Conservation (phyloP, 306 rosid genomes). For the Heteromeles arbutifolia region DNA sequence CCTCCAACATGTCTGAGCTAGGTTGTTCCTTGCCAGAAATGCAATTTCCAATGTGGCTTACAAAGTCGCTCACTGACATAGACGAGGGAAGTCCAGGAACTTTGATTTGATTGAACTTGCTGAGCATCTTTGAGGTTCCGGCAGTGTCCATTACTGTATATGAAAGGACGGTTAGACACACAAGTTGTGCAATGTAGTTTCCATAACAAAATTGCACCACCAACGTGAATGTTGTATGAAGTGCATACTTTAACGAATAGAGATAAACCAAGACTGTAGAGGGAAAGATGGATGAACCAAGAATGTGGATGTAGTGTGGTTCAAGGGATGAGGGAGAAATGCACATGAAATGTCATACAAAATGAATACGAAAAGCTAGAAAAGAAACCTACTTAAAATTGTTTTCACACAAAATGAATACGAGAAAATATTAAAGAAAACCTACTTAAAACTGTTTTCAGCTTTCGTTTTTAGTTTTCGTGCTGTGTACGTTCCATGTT, state of each 20-base stretch:
- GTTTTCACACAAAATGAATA: too few species aligned
- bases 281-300: not conserved
- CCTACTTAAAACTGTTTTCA: too few species aligned
- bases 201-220: not conserved
- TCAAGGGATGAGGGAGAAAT: not conserved
- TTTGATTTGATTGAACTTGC: constrained; percentile 50
- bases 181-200: not conserved
- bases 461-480: too few species aligned
- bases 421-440: too few species aligned
- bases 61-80: constrained; percentile 67
- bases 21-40: constrained; percentile 38
- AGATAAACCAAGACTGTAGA: not conserved
- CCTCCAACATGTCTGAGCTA: constrained; percentile 46
- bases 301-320: not conserved
- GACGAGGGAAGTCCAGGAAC: constrained; percentile 59
- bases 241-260: not conserved
- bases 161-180: not conserved
- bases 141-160: constrained; percentile 34
- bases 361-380: not conserved
- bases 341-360: not conserved
- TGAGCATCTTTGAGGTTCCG: constrained; percentile 33
- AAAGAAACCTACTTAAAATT: too few species aligned
- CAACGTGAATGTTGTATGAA: not conserved
- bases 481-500: too few species aligned
- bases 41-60: constrained; percentile 55